These are phyloP conservation scores for Acaromyces ingoldii DNA, from an alignment of 1,284 basidiomycete genomes.

Conservation along the genomic window DNA sequence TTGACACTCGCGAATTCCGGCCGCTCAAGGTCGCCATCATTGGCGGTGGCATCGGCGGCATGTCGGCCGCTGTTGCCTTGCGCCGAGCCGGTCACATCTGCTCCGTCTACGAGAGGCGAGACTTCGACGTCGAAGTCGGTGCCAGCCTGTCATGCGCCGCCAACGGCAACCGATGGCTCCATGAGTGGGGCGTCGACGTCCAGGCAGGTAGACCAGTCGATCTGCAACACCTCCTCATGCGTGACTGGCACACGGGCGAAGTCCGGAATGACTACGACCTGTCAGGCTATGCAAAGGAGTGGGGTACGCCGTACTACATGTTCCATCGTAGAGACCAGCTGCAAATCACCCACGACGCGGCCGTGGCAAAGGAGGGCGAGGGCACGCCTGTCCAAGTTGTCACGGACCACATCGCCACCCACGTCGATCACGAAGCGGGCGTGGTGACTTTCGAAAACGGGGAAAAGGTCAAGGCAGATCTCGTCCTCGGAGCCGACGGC, in stretches of 20 bases:
- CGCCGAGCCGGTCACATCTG: conserved; percentile 21
- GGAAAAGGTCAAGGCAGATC: conserved; percentile 24
- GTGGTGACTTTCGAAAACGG: conserved; percentile 34
- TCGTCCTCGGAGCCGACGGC: conserved; percentile 48
- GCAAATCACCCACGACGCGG: neutral
- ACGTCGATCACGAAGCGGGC: conserved; percentile 26
- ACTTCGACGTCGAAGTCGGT: conserved; percentile 36
- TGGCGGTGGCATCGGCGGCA: conserved; percentile 18
- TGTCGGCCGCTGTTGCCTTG: conserved; percentile 26
- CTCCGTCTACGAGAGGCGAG: conserved; percentile 27
- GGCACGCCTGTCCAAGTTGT: neutral
- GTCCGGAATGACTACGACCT: conserved; percentile 13
- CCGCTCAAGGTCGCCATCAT: conserved; percentile 29
- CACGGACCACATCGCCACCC: neutral
- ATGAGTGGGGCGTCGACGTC: conserved; percentile 16
- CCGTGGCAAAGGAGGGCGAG: conserved; percentile 13
- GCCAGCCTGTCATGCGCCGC: conserved; percentile 41
- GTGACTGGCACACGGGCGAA: neutral
- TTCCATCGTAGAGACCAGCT: conserved; percentile 7
- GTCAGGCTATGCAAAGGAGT: neutral
- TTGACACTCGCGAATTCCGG: neutral
- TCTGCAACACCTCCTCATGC: neutral
- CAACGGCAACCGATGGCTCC: conserved; percentile 21
- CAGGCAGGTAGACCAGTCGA: conserved; percentile 7
- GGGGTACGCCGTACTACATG: neutral